Evolutionary conservation across 768 basidiomycete species (phyloP), one percentile per base, ranked within the genome.

Genomic region (Fomitopsis serialis): DNA sequence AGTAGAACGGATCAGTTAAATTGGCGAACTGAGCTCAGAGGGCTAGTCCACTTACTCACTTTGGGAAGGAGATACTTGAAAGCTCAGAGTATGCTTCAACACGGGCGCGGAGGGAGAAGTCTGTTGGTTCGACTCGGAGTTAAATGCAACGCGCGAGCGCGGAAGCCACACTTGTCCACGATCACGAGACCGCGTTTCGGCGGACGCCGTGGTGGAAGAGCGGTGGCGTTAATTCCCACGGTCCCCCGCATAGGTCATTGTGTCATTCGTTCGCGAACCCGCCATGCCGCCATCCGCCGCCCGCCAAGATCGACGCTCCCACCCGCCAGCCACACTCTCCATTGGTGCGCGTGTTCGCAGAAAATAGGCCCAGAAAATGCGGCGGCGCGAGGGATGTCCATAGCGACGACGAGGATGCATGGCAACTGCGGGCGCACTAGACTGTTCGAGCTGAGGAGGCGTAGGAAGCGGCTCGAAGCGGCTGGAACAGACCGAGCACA

Each of bases 211-310:
- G 5, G 29, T 11, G 6, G 11, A 5, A 6, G n/a, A 42, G 42
- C 5, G 42, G 15, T 23, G 42, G 22, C n/a, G 22, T 5, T 6
- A 6, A 35, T 60, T 64, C 63, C 54, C 63, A 64, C 63, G 60
- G 34, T 64, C 60, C 63, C 63, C 63, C 63, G 59, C 63, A 64
- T 58, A 59, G 54, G 58, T 58, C 58, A 59, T 60, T 32, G 44
- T 29, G 19, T 45, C 23, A 21, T 23, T n/a, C 44, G 6, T 25
- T 21, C 21, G 44, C 44, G 15, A 23, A 19, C n/a, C n/a, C n/a
- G n/a, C n/a, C n/a, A n/a, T n/a, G n/a, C 36, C 36, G n/a, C 36
- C 17, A 23, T 23, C n/a, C 42, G 22, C n/a, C 42, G 15, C n/a
- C 42, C 6, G 6, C 17, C 6, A n/a, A 42, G 8, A 42, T n/a